Evolutionary conservation across 192 early-diverging fungal species (phyloP).

Genomic region (Spinellus fusiger): DNA sequence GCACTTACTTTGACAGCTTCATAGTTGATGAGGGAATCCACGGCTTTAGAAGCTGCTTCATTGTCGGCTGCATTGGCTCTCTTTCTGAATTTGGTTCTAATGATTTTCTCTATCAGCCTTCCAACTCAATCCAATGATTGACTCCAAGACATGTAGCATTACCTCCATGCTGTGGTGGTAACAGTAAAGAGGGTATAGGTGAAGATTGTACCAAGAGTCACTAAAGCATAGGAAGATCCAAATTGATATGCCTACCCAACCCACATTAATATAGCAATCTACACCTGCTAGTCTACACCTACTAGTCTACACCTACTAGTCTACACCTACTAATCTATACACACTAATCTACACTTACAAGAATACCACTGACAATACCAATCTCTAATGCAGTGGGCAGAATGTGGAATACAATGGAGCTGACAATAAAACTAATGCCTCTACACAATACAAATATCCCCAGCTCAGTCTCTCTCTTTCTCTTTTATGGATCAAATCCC

Average conservation of each 20-base stretch:
- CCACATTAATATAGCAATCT: constrained; percentile 44
- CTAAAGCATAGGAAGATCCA: constrained; percentile 47
- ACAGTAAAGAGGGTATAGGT: constrained; percentile 86
- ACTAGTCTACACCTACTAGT: too few species aligned
- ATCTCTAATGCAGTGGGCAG: constrained; percentile 95
- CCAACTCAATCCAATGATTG: constrained; percentile 72
- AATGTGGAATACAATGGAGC: constrained; percentile 92
- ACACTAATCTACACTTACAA: constrained; percentile 62
- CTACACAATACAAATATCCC: constrained; percentile 20
- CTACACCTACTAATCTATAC: too few species aligned
- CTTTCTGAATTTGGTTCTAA: constrained; percentile 70
- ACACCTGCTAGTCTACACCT: too few species aligned
- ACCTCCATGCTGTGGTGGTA: constrained; percentile 82
- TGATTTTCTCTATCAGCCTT: constrained; percentile 54
- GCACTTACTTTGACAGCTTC: constrained; percentile 83
- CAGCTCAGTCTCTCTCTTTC: constrained; percentile 14
- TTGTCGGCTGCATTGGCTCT: constrained; percentile 97
- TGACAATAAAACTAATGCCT: constrained; percentile 96
- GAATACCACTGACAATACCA: constrained; percentile 87
- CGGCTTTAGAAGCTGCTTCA: constrained; percentile 85
- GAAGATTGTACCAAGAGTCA: constrained; percentile 59
- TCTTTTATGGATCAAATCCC: neutral
- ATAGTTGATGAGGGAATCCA: constrained; percentile 95
- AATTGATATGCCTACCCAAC: constrained; percentile 40
- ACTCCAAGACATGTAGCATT: constrained; percentile 64